These are phyloP conservation scores for Bruguiera hainesii DNA, from an alignment of 441 rosid genomes.

Conservation along the genomic window DNA sequence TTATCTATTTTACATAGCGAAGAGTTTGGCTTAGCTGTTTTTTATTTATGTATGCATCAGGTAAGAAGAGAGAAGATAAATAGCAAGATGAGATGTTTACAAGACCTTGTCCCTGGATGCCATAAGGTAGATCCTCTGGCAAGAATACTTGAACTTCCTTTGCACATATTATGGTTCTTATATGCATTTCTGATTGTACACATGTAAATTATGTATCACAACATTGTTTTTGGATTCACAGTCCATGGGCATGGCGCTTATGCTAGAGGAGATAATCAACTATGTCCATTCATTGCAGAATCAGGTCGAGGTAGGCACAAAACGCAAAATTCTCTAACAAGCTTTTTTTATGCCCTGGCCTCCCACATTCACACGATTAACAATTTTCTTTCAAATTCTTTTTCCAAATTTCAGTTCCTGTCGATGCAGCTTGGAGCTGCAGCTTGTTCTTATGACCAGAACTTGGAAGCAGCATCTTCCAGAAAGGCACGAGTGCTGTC, in stretches of 20 bases:
- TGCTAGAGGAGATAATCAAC: slow-evolving; percentile 62
- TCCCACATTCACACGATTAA: not conserved
- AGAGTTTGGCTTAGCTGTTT: not conserved
- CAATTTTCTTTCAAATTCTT: not conserved
- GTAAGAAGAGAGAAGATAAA: slow-evolving; percentile 59
- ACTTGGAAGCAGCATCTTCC: slow-evolving; percentile 24
- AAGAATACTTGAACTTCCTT: not conserved
- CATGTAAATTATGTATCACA: not conserved
- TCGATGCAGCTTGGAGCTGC: slow-evolving; percentile 71
- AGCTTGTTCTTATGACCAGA: slow-evolving; percentile 29
- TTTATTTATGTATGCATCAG: slow-evolving; percentile 24
- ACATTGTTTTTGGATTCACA: slow-evolving; percentile 26
- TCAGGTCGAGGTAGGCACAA: slow-evolving; percentile 53
- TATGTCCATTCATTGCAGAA: slow-evolving; percentile 63
- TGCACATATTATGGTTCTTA: not conserved
- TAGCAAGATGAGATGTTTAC: slow-evolving; percentile 46
- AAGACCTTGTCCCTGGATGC: slow-evolving; percentile 59
- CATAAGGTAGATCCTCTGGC: slow-evolving; percentile 37
- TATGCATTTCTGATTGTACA: not conserved
- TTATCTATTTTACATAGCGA: not conserved
- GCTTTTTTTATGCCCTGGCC: not conserved
- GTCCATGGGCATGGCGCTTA: slow-evolving; percentile 72
- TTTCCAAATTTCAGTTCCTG: slow-evolving; percentile 45
- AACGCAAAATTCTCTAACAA: not conserved
- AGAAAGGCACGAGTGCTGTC: slow-evolving; percentile 31